Evolutionary conservation across 257 asterid species (phyloP).

Genomic region (Linderniella brevidens): DNA sequence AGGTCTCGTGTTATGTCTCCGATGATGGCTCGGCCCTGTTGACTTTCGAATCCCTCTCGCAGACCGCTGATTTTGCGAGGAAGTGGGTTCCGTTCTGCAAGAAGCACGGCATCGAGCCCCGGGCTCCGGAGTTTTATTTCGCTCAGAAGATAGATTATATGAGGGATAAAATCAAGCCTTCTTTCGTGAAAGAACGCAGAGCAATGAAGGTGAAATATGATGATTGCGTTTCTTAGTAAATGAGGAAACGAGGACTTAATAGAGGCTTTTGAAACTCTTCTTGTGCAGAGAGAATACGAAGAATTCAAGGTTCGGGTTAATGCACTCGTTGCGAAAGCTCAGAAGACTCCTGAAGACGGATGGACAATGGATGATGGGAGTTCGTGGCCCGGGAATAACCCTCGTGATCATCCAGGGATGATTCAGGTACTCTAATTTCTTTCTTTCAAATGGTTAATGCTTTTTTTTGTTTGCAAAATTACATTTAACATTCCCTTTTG

Average conservation of each 20-base stretch:
- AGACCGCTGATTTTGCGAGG: slow-evolving; percentile 31
- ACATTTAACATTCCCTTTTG: slow-evolving; percentile 6
- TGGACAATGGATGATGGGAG: slow-evolving; percentile 36
- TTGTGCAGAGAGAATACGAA: slow-evolving; percentile 2
- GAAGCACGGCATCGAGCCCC: slow-evolving; percentile 29
- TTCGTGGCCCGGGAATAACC: slow-evolving; percentile 17
- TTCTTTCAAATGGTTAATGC: too few species aligned
- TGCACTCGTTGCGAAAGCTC: neutral
- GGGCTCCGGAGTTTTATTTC: slow-evolving; percentile 39
- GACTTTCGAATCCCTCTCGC: slow-evolving; percentile 32
- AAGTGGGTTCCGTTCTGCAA: slow-evolving; percentile 41
- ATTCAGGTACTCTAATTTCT: slow-evolving; percentile 1
- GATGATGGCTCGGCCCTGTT: slow-evolving; percentile 41
- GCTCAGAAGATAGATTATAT: slow-evolving; percentile 40
- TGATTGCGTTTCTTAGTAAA: too few species aligned
- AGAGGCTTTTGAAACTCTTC: too few species aligned
- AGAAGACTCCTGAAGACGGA: slow-evolving; percentile 1
- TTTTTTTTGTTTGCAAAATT: neutral
- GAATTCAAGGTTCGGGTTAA: neutral
- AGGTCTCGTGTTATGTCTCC: slow-evolving; percentile 39
- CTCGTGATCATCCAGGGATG: slow-evolving; percentile 2
- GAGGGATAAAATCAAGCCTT: slow-evolving; percentile 35
- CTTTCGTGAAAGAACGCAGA: slow-evolving; percentile 34
- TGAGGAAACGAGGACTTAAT: too few species aligned
- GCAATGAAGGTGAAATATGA: slow-evolving; percentile 29